Evolutionary conservation across 2,329 filamentous ascomycete genomes (phyloP).

Genomic region (Escovopsis sp.): DNA sequence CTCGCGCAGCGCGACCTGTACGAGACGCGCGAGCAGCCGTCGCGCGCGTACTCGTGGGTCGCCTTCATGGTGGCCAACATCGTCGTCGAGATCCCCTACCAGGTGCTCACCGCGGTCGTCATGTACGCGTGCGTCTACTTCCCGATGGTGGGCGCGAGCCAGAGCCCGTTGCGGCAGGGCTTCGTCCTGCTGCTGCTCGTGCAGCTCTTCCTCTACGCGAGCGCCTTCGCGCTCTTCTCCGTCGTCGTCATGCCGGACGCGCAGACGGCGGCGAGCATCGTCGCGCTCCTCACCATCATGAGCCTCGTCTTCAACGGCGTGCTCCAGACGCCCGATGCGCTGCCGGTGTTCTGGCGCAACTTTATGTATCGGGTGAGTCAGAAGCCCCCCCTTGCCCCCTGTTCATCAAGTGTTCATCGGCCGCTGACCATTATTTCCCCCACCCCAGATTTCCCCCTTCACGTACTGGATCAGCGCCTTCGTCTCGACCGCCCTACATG

Average conservation of each 20-base stretch:
- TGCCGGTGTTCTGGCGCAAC: conserved; percentile 55
- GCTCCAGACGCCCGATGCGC: conserved; percentile 37
- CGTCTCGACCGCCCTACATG: conserved; percentile 48
- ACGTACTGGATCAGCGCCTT: conserved; percentile 56
- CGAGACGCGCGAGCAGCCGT: conserved; percentile 61
- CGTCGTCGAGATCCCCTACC: conserved; percentile 57
- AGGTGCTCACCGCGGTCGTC: conserved; percentile 46
- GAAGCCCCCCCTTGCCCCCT: background rate
- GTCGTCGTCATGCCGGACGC: conserved; percentile 56
- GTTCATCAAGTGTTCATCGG: background rate
- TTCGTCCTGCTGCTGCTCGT: conserved; percentile 50
- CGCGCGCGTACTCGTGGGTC: conserved; percentile 61
- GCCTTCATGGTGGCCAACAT: conserved; percentile 59
- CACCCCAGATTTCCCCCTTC: conserved; percentile 32
- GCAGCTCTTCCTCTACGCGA: conserved; percentile 55
- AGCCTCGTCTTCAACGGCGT: conserved; percentile 49
- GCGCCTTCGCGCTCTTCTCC: conserved; percentile 58
- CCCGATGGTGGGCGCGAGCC: conserved; percentile 32
- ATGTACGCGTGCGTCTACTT: conserved; percentile 57
- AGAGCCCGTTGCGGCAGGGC: conserved; percentile 39
- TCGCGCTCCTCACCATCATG: conserved; percentile 43
- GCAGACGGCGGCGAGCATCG: conserved; percentile 49
- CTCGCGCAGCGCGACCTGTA: conserved; percentile 59
- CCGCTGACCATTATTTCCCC: background rate
- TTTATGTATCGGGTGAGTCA: conserved; percentile 53